A percentile compares a stretch with the other conserved stretches of the same genome.
Evolutionary conservation across 345 rosid genomes (phyloP).

Genomic region (Excoecaria cochinchinensis): DNA sequence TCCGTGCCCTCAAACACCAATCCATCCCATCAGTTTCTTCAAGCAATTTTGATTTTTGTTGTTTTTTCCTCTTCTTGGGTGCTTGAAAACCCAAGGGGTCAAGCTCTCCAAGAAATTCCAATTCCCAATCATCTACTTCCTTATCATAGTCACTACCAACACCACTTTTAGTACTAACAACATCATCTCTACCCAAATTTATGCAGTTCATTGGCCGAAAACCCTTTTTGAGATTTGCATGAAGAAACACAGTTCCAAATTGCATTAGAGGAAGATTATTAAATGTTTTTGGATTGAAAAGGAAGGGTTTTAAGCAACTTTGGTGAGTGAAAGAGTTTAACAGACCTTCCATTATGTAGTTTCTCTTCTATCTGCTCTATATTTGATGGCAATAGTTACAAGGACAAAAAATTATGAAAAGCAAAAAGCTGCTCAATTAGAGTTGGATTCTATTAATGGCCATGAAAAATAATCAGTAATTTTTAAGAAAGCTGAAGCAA

Average conservation of each 20-base stretch:
- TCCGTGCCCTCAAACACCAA: constrained; percentile 87
- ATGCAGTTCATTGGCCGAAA: constrained; percentile 20
- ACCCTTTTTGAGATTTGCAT: constrained; percentile 20
- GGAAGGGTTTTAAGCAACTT: constrained; percentile 32
- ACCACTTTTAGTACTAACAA: constrained; percentile 14
- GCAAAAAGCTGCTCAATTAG: not conserved
- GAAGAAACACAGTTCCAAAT: constrained; percentile 25
- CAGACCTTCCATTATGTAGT: constrained; percentile 40
- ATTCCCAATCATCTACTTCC: constrained; percentile 63
- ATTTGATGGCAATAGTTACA: constrained; percentile 4
- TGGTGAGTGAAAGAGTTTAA: constrained; percentile 35
- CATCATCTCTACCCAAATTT: constrained; percentile 23
- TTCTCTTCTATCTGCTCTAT: constrained; percentile 1
- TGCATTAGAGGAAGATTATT: constrained; percentile 27
- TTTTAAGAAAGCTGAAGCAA: constrained; percentile 4
- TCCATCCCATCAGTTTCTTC: constrained; percentile 73
- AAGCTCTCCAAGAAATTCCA: constrained; percentile 69
- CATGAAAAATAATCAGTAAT: not conserved
- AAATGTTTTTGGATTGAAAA: constrained; percentile 28
- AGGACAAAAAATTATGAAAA: constrained; percentile 1
- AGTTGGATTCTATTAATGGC: not conserved
- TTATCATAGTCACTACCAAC: constrained; percentile 16
- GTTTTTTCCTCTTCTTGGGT: constrained; percentile 64
- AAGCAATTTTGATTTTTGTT: constrained; percentile 40
- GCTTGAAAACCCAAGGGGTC: constrained; percentile 57